Evolutionary conservation across 129 eudicot species (phyloP), one percentile per base, ranked within the genome.

Genomic region (Solidago caesia): DNA sequence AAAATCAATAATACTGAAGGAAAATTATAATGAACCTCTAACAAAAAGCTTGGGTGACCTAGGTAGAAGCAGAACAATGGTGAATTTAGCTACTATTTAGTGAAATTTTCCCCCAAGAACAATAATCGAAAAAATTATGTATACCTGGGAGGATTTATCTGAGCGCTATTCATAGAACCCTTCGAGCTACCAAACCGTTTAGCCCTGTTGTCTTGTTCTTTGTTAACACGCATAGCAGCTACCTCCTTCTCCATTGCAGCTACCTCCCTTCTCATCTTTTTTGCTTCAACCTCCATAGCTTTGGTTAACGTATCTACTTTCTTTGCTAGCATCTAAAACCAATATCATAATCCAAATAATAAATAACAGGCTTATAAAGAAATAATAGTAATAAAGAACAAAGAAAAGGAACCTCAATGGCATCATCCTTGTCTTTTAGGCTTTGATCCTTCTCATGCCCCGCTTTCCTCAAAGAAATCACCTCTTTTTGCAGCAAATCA

Each of bases 211-310:
- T 94, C 98, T 52, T 94, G 93, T 70, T 91, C 97, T 85, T 91
- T 94, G 43, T 94, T 89, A 6, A 86, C 89, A 64, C 96, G 96
- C 94, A 93, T 93, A 4, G 96, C 96, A 83, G 96, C 88, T 62
- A 89, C 94, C 71, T 84, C 94, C 85, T 92, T 92, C 88, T 92
- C 97, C 96, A 92, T 89, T 41, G 92, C 91, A 82, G 97, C 96
- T 70, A 89, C 94, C 76, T 92, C 94, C 65, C 97, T 87, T 82
- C 97, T 87, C 96, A 87, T 92, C 83, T 87, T 92, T 72, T 89
- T 92, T 68, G 91, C 97, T 79, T 92, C 96, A 65, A 92, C 96
- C 80, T 89, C 97, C 96, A 89, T 84, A 4, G 96, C 97, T 77
- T 92, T 92, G 11, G 89, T 89, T 82, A 87, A 77, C 2, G 97